Evolutionary conservation across 1,284 basidiomycete genomes (phyloP).

Genomic region (Moesziomyces sp.): DNA sequence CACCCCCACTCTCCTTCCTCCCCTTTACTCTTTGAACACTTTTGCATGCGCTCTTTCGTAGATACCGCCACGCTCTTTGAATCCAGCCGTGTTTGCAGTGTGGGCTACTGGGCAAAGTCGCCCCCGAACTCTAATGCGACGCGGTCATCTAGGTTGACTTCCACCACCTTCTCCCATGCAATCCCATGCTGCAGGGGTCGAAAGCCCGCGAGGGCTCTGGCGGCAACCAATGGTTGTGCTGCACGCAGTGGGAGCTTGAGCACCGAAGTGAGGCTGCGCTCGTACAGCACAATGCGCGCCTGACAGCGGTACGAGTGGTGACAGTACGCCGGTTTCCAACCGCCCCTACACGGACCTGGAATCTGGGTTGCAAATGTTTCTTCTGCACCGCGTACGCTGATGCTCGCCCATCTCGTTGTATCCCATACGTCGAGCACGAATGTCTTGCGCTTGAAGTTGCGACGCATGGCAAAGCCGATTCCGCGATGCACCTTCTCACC

Average conservation of each 20-base stretch:
- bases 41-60: not conserved
- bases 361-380: slow-evolving; percentile 32
- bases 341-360: slow-evolving; percentile 24
- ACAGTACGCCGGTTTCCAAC: slow-evolving; percentile 37
- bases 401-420: slow-evolving; percentile 16
- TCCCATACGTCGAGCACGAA: slow-evolving; percentile 34
- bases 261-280: not conserved
- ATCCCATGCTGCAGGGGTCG: slow-evolving; percentile 2
- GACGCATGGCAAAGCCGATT: slow-evolving; percentile 13
- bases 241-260: not conserved
- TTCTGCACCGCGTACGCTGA: slow-evolving; percentile 14
- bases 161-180: slow-evolving; percentile 18
- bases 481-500: slow-evolving; percentile 13
- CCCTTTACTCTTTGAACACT: slow-evolving; percentile 3
- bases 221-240: not conserved
- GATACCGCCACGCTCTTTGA: not conserved
- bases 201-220: not conserved
- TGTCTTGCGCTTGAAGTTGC: slow-evolving; percentile 17
- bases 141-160: slow-evolving; percentile 17
- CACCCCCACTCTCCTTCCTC: not conserved
- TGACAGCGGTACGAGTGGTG: slow-evolving; percentile 40
- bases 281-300: slow-evolving; percentile 13
- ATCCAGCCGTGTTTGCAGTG: not conserved
- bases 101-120: slow-evolving; percentile 24
- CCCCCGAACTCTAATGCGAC: slow-evolving; percentile 47